phyloP scores from a whole-genome alignment of 768 basidiomycete species.

The Amanita fuliginea region DNA sequence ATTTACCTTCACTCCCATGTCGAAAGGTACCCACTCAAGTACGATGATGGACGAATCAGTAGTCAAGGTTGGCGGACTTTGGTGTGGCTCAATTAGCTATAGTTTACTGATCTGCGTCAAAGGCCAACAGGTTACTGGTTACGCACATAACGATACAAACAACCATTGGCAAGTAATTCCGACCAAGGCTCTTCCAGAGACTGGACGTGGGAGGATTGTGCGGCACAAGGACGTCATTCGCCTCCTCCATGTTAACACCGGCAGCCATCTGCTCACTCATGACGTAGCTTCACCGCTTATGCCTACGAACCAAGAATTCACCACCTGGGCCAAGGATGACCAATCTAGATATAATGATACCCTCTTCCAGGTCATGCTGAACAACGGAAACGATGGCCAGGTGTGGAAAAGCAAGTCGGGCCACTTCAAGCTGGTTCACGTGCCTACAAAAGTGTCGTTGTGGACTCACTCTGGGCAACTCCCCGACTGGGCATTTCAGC shows the following conservation, averaged over 20 bases:
- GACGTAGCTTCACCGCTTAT: constrained; percentile 96
- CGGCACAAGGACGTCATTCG: constrained; percentile 85
- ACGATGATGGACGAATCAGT: constrained; percentile 91
- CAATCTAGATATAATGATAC: constrained; percentile 77
- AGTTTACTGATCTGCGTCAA: background rate
- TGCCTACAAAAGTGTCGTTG: constrained; percentile 83
- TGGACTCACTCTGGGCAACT: constrained; percentile 84
- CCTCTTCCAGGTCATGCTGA: constrained; percentile 67
- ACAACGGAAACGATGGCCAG: constrained; percentile 66
- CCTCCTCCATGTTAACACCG: constrained; percentile 78
- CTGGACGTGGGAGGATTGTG: constrained; percentile 86
- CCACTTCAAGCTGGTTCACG: constrained; percentile 84
- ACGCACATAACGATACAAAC: constrained; percentile 88
- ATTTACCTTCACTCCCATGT: constrained; percentile 89
- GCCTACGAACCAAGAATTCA: constrained; percentile 98
- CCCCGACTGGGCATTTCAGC: constrained; percentile 95
- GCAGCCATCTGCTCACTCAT: constrained; percentile 80
- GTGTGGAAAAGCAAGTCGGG: constrained; percentile 91
- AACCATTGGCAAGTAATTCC: constrained; percentile 95
- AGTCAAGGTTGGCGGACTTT: constrained; percentile 56
- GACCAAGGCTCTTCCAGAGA: constrained; percentile 89
- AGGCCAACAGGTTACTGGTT: constrained; percentile 96
- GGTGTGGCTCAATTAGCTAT: background rate
- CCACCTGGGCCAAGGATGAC: constrained; percentile 80
- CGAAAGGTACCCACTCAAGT: constrained; percentile 85